Base-by-base conservation (phyloP, 1,139 yeast genomes). In the Magnusiomyces sp. region DNA sequence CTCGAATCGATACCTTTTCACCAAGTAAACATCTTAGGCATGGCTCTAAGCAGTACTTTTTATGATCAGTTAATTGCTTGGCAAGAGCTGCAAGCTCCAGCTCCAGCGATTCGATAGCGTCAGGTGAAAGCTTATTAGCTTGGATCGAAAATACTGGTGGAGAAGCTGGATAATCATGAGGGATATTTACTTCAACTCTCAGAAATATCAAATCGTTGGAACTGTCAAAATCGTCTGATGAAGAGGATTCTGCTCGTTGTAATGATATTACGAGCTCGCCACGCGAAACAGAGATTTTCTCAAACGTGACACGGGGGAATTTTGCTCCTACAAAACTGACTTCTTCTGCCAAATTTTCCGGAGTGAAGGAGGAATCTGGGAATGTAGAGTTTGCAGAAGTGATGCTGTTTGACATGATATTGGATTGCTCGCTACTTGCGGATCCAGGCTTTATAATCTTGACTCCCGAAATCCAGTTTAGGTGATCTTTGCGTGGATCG, bases 391-490 rank as follows among this genome's bases (percentile, higher is more conserved):
- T 23, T 23, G 29, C 4, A 23, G 29, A 23, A 23, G 29, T 23
- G 4, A 23, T 23, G 7, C 29, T 23, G 29, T 23, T 23, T 23
- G 29, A 23, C 4, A 23, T 23, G 29, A 23, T 23, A 23, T 7
- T 23, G 7, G 29, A 7, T 23, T 23, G 29, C 7, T 23, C 29
- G 29, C 29, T 7, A 23, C 7, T 32, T 2, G 68, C 67, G 55
- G 69, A 68, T 1, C 76, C 75, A 2, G 76, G 68, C 46, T 77
- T 71, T 0, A 94, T 94, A 69, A 77, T 80, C 50, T 92, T 73
- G 5, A 92, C 95, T 45, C 97, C 97, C 0, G 96, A 83, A 41
- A 92, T 83, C 98, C 98, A 92, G 57, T 83, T 81, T 53, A 92
- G 70, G 96, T 37, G 48, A 45, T 27, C 44, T 53, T 51, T 36